These are phyloP conservation scores for Pseudocercospora crystallina DNA, from an alignment of 2,329 filamentous ascomycete genomes.

Conservation along the genomic window DNA sequence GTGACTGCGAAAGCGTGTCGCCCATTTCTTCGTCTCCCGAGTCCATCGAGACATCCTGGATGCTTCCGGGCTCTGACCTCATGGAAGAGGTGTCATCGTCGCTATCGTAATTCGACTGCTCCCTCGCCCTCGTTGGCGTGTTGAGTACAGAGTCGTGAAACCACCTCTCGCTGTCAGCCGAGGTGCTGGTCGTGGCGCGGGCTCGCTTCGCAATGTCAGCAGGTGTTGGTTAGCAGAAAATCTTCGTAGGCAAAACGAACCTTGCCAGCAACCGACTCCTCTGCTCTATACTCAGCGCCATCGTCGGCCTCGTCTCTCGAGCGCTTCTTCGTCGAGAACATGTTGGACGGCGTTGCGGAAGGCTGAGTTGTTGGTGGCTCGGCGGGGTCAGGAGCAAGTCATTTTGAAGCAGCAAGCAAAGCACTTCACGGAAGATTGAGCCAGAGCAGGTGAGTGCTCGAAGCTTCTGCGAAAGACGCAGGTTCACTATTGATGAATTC, in stretches of 20 bases:
- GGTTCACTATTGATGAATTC: too few relatives aligned
- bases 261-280: slow-evolving; percentile 20
- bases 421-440: too few relatives aligned
- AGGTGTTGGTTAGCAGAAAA: neutral
- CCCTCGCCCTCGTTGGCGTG: slow-evolving; percentile 24
- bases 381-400: too few relatives aligned
- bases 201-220: slow-evolving; percentile 18
- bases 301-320: slow-evolving; percentile 15
- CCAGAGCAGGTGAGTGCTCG: too few relatives aligned
- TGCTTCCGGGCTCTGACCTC: slow-evolving; percentile 34
- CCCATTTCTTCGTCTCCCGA: slow-evolving; percentile 30
- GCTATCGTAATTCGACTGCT: slow-evolving; percentile 33
- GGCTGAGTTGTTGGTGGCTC: too few relatives aligned
- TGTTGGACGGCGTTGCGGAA: neutral
- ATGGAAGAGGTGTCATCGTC: slow-evolving; percentile 33
- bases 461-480: too few relatives aligned
- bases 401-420: too few relatives aligned
- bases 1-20: slow-evolving; percentile 24
- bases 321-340: slow-evolving; percentile 21
- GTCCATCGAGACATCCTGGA: slow-evolving; percentile 28
- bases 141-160: slow-evolving; percentile 31
- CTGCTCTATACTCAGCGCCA: slow-evolving; percentile 7
- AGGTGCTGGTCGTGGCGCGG: slow-evolving; percentile 19
- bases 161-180: slow-evolving; percentile 19
- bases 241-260: slow-evolving; percentile 4